phyloP scores from a whole-genome alignment of 2,329 filamentous ascomycete species.

The Penicillium sp. region DNA sequence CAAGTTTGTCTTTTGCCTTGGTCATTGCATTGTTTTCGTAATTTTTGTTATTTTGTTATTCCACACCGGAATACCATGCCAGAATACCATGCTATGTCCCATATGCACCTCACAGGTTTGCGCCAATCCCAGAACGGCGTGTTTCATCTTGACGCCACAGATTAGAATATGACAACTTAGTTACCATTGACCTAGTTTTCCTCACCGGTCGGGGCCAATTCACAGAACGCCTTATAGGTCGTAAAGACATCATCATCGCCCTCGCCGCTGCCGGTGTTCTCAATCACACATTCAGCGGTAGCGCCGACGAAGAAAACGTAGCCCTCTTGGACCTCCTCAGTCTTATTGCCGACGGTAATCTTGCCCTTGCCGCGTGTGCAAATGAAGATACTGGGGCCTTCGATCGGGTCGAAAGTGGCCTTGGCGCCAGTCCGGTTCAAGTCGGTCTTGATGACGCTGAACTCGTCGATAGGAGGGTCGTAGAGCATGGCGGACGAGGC shows the following conservation, averaged over 20 bases:
- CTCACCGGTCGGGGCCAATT: constrained; percentile 60
- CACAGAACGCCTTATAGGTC: constrained; percentile 92
- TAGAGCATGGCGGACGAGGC: constrained; percentile 74
- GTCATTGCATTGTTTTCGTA: neutral
- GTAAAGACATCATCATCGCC: constrained; percentile 69
- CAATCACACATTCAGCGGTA: constrained; percentile 76
- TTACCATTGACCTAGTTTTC: constrained; percentile 40
- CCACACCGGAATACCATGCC: neutral
- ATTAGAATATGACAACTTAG: constrained; percentile 26
- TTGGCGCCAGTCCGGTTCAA: constrained; percentile 71
- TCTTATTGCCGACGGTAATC: constrained; percentile 81
- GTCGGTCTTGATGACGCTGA: constrained; percentile 80
- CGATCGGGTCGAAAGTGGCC: constrained; percentile 81
- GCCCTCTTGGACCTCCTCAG: constrained; percentile 69
- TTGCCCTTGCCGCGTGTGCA: constrained; percentile 81
- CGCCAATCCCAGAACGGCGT: constrained; percentile 13
- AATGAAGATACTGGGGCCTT: constrained; percentile 88
- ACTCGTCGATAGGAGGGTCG: constrained; percentile 95
- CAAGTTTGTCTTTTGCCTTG: too few species aligned
- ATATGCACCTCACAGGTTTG: constrained; percentile 19
- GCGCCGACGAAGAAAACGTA: constrained; percentile 85
- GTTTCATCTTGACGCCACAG: constrained; percentile 11
- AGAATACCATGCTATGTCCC: too few species aligned
- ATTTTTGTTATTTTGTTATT: neutral
- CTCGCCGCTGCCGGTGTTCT: constrained; percentile 58